These are phyloP conservation scores for Lactarius hengduanensis DNA, from an alignment of 768 basidiomycete genomes.

Conservation along the genomic window DNA sequence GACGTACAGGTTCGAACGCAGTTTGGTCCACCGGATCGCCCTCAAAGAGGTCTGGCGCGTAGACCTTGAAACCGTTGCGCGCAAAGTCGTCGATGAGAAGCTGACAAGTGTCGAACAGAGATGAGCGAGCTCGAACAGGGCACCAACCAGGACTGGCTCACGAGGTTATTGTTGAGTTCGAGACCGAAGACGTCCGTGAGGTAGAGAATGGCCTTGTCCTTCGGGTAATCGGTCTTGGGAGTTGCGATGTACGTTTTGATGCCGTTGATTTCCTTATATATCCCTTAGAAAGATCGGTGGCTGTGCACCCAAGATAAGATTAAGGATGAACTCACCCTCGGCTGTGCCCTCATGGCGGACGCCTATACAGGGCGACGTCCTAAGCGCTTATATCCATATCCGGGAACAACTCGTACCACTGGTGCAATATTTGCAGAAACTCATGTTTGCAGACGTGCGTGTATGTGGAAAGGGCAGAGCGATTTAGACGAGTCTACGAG, in stretches of 20 bases:
- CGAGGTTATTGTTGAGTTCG: conserved; percentile 37
- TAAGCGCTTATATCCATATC: background rate
- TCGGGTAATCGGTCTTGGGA: conserved; percentile 36
- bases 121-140: background rate
- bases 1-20: conserved; percentile 25
- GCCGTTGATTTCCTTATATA: conserved; percentile 37
- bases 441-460: conserved; percentile 37
- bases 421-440: conserved; percentile 55
- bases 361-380: conserved; percentile 27
- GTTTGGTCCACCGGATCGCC: conserved; percentile 33
- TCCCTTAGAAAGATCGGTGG: conserved; percentile 31
- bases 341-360: conserved; percentile 40
- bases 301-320: background rate
- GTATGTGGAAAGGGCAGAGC: background rate
- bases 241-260: conserved; percentile 43
- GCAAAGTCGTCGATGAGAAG: conserved; percentile 46
- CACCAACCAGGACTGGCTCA: conserved; percentile 14
- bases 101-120: conserved; percentile 30
- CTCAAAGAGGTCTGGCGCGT: conserved; percentile 26
- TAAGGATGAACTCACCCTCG: conserved; percentile 33
- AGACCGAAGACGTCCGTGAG: conserved; percentile 42
- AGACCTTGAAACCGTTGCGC: conserved; percentile 37
- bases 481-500: background rate
- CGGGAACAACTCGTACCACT: conserved; percentile 40
- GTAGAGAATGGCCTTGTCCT: conserved; percentile 44